Evolutionary conservation across 78 protist species (phyloP), one percentile per base, ranked within the genome.

Genomic region (Cyanophora paradoxa): DNA sequence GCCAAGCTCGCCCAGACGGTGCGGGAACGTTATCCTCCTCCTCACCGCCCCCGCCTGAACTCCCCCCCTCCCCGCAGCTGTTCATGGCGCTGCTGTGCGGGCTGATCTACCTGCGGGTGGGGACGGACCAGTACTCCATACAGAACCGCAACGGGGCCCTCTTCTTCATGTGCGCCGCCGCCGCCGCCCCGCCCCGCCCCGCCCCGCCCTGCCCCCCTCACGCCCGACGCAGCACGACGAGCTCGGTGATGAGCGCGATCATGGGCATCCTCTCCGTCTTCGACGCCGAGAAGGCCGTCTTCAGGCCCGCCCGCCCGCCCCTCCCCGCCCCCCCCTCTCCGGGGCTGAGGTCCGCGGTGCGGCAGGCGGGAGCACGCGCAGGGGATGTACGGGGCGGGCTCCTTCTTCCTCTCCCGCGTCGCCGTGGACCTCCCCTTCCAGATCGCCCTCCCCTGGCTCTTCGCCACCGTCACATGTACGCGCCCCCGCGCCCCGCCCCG

Each of bases 181-280:
- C n/a, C n/a, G n/a, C n/a, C n/a, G n/a, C n/a, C n/a, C n/a, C n/a
- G n/a, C n/a, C n/a, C n/a, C n/a, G n/a, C n/a, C n/a, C n/a, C n/a
- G n/a, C n/a, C n/a, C n/a, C n/a, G n/a, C n/a, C n/a, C n/a, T n/a
- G n/a, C n/a, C n/a, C n/a, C n/a, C n/a, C n/a, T n/a, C n/a, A n/a
- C n/a, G n/a, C n/a, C n/a, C n/a, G n/a, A n/a, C n/a, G n/a, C n/a
- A n/a, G n/a, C n/a, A n/a, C n/a, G n/a, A n/a, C n/a, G n/a, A n/a
- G n/a, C 74, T 34, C 8, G 22, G 30, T 19, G 30, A 69, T 69
- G 74, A 69, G 34, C 74, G 17, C 40, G 48, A 42, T 62, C 33
- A 36, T 36, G 48, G n/a, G 30, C 68, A 17, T 42, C 68, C 34
- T 62, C 68, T 30, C 48, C 68, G 44, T 62, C 34, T 42, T 62